phyloP scores from a whole-genome alignment of 2,329 filamentous ascomycete genomes.

The Ciborinia camelliae region DNA sequence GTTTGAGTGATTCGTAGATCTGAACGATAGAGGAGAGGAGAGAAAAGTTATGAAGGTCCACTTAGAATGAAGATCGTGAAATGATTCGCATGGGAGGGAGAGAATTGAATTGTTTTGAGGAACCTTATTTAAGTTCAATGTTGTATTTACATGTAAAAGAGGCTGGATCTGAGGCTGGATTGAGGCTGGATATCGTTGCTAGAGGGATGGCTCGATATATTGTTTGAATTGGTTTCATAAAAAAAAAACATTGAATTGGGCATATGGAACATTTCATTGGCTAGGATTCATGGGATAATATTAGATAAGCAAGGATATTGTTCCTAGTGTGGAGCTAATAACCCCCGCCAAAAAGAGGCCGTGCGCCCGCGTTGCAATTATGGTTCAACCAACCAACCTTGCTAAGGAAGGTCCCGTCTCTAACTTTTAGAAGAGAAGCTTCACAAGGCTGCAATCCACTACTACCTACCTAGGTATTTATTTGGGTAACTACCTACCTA shows the following conservation, averaged over 20 bases:
- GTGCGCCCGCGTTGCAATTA: neutral
- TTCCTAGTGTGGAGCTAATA: neutral
- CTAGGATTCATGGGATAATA: neutral
- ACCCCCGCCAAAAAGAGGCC: conserved; percentile 6
- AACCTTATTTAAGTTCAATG: neutral
- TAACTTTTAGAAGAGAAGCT: conserved; percentile 1
- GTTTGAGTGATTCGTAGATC: conserved; percentile 1
- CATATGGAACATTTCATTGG: neutral
- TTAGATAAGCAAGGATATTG: conserved; percentile 1
- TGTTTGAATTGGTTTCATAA: too few relatives aligned
- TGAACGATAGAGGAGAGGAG: neutral
- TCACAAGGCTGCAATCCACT: conserved; percentile 19
- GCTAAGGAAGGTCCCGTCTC: neutral
- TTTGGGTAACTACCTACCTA: neutral
- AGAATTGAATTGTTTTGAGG: conserved; percentile 11
- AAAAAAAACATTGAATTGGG: neutral
- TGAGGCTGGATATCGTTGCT: conserved; percentile 11
- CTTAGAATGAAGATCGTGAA: conserved; percentile 12
- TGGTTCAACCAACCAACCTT: neutral
- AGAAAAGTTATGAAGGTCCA: conserved; percentile 7
- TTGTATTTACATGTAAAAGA: conserved; percentile 15
- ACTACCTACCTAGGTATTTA: neutral
- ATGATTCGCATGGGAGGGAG: conserved; percentile 17
- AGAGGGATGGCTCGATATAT: neutral
- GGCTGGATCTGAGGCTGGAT: too few relatives aligned